phyloP scores from a whole-genome alignment of 768 basidiomycete genomes.

The Phanerodontia chrysosporium region DNA sequence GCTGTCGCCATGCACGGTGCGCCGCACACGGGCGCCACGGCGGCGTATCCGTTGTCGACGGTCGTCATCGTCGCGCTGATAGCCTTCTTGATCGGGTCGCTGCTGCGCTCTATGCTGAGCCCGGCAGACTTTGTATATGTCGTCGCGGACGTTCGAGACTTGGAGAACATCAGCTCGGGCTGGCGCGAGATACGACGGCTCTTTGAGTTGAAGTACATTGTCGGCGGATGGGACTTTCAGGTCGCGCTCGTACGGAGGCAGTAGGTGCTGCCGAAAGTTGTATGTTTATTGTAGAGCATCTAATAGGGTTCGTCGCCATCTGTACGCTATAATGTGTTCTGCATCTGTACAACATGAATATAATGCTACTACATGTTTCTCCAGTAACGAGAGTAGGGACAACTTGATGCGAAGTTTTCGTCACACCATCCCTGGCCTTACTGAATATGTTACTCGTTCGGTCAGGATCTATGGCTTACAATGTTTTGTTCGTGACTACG shows the following conservation, averaged over 20 bases:
- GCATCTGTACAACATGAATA: neutral
- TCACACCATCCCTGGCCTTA: too few species aligned
- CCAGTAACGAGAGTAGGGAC: too few species aligned
- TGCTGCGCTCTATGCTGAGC: slow-evolving; percentile 82
- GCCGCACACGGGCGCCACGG: neutral
- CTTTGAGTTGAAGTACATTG: slow-evolving; percentile 75
- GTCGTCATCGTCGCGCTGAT: slow-evolving; percentile 79
- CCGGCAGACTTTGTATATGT: slow-evolving; percentile 91
- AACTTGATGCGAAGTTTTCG: too few species aligned
- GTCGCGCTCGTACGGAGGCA: slow-evolving; percentile 79
- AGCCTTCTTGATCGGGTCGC: slow-evolving; percentile 86
- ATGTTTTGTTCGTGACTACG: too few species aligned
- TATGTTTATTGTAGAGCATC: neutral
- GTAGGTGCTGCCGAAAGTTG: slow-evolving; percentile 22
- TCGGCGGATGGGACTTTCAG: slow-evolving; percentile 86
- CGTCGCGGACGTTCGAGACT: slow-evolving; percentile 51
- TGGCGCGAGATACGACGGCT: slow-evolving; percentile 87
- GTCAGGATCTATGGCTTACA: neutral
- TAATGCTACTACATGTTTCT: neutral
- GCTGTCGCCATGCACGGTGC: neutral
- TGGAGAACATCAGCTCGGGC: slow-evolving; percentile 46
- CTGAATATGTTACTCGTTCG: too few species aligned
- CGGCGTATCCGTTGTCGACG: slow-evolving; percentile 43
- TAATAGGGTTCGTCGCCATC: neutral
- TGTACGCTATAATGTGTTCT: neutral